Percentiles rank a stretch among this genome's conserved stretches.
phyloP scores from a whole-genome alignment of 148 eudicot species.

The Euryodendron excelsum region DNA sequence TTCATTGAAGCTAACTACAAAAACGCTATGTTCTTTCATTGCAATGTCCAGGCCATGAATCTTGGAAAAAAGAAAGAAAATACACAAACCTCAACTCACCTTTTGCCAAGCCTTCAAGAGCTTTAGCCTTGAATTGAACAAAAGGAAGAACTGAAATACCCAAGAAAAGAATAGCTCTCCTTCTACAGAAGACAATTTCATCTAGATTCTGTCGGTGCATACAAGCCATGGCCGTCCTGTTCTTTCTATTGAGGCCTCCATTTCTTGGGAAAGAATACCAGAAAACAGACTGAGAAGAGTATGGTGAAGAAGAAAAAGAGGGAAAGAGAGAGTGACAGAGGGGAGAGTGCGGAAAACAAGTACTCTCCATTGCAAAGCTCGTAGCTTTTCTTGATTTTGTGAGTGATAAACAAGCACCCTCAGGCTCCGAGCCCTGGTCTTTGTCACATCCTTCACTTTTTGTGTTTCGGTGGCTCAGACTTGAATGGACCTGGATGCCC shows the following conservation, averaged over 20 bases:
- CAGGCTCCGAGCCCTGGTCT: too few relatives aligned
- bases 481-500: neutral
- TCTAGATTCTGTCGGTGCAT: conserved; percentile 25
- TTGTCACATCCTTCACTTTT: neutral
- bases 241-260: conserved; percentile 31
- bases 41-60: too few relatives aligned
- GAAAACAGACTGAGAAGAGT: conserved; percentile 28
- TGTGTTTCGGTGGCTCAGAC: neutral
- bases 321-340: conserved; percentile 35
- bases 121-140: conserved; percentile 37
- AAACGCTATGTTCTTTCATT: too few relatives aligned
- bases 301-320: conserved; percentile 21
- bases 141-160: conserved; percentile 66
- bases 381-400: conserved; percentile 3
- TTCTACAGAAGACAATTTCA: conserved; percentile 26
- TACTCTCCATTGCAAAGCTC: conserved; percentile 45
- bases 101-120: conserved; percentile 33
- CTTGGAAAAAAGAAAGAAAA: too few relatives aligned
- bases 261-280: conserved; percentile 36
- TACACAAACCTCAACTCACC: too few relatives aligned
- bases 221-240: conserved; percentile 39
- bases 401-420: neutral
- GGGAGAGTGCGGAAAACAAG: conserved; percentile 43
- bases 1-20: too few relatives aligned
- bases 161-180: conserved; percentile 60